Evolutionary conservation across 306 rosid genomes (phyloP).

Genomic region (Benincasa hispida): DNA sequence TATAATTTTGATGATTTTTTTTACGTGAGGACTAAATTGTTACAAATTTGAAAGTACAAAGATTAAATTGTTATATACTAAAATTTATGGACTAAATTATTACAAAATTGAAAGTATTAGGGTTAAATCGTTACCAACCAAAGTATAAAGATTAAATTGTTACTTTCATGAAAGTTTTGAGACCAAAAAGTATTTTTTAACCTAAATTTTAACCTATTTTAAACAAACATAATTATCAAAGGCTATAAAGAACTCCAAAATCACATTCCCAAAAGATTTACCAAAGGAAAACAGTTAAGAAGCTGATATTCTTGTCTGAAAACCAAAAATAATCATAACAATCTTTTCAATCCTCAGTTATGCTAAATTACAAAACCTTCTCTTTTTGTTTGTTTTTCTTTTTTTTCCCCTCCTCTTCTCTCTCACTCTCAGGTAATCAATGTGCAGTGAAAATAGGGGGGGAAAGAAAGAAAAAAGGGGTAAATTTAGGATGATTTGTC

Average conservation of each 20-base stretch:
- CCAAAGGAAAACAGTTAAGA: background rate
- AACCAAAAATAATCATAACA: background rate
- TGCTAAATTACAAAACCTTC: background rate
- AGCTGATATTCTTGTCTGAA: background rate
- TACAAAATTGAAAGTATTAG: too few relatives aligned
- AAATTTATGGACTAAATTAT: too few relatives aligned
- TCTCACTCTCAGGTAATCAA: background rate
- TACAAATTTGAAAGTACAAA: too few relatives aligned
- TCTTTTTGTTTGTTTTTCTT: background rate
- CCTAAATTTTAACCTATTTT: background rate
- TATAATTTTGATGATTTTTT: too few relatives aligned
- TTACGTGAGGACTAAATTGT: too few relatives aligned
- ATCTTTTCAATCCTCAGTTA: background rate
- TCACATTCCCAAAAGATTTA: background rate
- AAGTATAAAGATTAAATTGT: too few relatives aligned
- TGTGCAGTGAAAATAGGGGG: background rate
- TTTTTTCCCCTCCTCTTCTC: background rate
- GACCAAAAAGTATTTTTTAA: too few relatives aligned
- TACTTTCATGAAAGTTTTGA: too few relatives aligned
- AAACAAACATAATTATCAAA: background rate
- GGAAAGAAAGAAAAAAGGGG: background rate
- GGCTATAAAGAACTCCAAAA: background rate
- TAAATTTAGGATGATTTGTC: background rate
- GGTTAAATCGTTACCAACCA: too few relatives aligned
- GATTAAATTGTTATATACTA: too few relatives aligned